Percentiles rank a stretch among this genome's conserved stretches.
These are phyloP conservation scores for Amanita fuliginea DNA, from an alignment of 768 basidiomycete genomes.

Conservation along the genomic window DNA sequence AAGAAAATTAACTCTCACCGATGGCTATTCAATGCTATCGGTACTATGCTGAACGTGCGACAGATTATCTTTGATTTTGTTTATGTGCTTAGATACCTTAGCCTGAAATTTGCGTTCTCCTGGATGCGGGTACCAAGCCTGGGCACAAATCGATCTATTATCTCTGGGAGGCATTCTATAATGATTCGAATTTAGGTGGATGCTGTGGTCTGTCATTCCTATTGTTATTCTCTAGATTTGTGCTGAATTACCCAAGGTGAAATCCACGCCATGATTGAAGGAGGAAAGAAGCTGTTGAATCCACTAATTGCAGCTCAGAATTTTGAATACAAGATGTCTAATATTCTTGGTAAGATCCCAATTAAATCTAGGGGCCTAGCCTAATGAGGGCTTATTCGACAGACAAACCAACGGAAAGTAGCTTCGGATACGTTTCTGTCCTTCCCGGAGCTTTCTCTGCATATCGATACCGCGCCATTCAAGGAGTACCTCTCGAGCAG, in stretches of 20 bases:
- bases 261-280: slow-evolving; percentile 95
- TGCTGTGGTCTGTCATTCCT: slow-evolving; percentile 52
- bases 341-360: slow-evolving; percentile 61
- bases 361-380: background rate
- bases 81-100: slow-evolving; percentile 17
- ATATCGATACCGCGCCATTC: slow-evolving; percentile 88
- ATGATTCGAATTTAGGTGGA: slow-evolving; percentile 67
- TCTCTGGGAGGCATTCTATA: slow-evolving; percentile 89
- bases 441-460: slow-evolving; percentile 96
- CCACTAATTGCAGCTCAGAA: slow-evolving; percentile 93
- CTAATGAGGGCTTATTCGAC: background rate
- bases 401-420: slow-evolving; percentile 93
- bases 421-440: slow-evolving; percentile 93
- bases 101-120: slow-evolving; percentile 86
- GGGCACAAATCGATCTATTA: slow-evolving; percentile 95
- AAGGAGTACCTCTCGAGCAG: slow-evolving; percentile 77
- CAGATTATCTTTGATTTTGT: background rate
- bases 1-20: slow-evolving; percentile 96
- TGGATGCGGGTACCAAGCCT: slow-evolving; percentile 95
- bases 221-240: background rate
- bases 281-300: slow-evolving; percentile 84
- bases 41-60: slow-evolving; percentile 61
- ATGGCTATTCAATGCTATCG: slow-evolving; percentile 94
- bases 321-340: slow-evolving; percentile 98
- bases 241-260: slow-evolving; percentile 30